phyloP scores from a whole-genome alignment of 2,329 filamentous ascomycete genomes.

The Neopestalotiopsis clavispora region DNA sequence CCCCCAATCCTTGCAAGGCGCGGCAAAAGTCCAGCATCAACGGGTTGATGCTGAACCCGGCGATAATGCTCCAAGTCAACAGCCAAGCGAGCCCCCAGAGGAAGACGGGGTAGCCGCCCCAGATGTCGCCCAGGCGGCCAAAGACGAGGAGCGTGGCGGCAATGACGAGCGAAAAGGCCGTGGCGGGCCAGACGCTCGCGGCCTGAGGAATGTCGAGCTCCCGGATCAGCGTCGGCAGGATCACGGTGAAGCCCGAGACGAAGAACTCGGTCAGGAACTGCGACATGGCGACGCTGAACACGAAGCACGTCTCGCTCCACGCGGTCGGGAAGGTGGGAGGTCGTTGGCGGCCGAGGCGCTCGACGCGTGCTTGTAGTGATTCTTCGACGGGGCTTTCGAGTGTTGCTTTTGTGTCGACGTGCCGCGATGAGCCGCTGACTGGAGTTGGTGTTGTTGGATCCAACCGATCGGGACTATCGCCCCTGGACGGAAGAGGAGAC shows the following conservation, averaged over 20 bases:
- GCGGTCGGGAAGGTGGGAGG: slow-evolving; percentile 55
- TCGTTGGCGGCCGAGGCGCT: slow-evolving; percentile 62
- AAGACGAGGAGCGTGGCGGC: slow-evolving; percentile 65
- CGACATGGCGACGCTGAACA: slow-evolving; percentile 63
- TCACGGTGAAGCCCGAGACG: slow-evolving; percentile 76
- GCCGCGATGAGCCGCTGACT: not conserved
- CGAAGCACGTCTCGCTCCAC: slow-evolving; percentile 60
- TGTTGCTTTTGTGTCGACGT: not conserved
- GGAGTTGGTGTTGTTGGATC: not conserved
- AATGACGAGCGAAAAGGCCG: slow-evolving; percentile 61
- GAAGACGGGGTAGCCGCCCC: slow-evolving; percentile 67
- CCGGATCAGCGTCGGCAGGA: slow-evolving; percentile 68
- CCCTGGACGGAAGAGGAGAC: not conserved
- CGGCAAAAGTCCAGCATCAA: slow-evolving; percentile 76
- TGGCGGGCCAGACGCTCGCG: slow-evolving; percentile 67
- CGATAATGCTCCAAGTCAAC: slow-evolving; percentile 69
- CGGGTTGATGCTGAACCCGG: slow-evolving; percentile 70
- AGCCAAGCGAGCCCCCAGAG: slow-evolving; percentile 67
- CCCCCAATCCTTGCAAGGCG: slow-evolving; percentile 75
- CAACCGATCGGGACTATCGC: not conserved
- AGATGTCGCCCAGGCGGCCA: slow-evolving; percentile 66
- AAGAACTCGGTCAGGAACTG: slow-evolving; percentile 73
- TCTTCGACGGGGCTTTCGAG: not conserved
- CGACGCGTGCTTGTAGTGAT: slow-evolving; percentile 41
- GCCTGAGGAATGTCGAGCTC: slow-evolving; percentile 67